A percentile compares a stretch with the other conserved stretches of the same genome.
These are phyloP conservation scores for Penicillium sp. DNA, from an alignment of 2,329 filamentous ascomycete genomes.

Conservation along the genomic window DNA sequence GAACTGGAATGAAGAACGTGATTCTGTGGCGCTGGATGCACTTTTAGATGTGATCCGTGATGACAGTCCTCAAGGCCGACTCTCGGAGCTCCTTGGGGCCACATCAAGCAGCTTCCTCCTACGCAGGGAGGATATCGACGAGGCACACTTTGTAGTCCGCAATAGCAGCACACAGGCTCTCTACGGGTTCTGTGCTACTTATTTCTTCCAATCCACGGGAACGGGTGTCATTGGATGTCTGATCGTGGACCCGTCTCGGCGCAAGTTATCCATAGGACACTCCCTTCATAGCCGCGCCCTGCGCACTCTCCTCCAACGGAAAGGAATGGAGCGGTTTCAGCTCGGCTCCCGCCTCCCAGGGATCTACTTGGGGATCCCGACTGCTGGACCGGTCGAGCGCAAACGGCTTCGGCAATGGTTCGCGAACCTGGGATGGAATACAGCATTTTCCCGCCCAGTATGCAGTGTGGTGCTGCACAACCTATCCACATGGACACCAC, in stretches of 20 bases:
- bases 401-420: conserved; percentile 72
- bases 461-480: conserved; percentile 70
- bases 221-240: conserved; percentile 75
- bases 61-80: conserved; percentile 54
- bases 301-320: conserved; percentile 63
- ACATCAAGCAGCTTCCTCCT: conserved; percentile 72
- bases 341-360: conserved; percentile 74
- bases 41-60: conserved; percentile 66
- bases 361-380: conserved; percentile 80
- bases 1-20: conserved; percentile 72
- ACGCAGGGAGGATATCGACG: conserved; percentile 62
- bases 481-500: conserved; percentile 65
- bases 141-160: conserved; percentile 83
- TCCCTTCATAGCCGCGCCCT: conserved; percentile 83
- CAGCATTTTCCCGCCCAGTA: conserved; percentile 55
- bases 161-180: conserved; percentile 88
- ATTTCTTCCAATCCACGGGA: conserved; percentile 63
- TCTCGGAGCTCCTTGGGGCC: conserved; percentile 62
- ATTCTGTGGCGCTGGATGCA: conserved; percentile 66
- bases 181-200: conserved; percentile 89
- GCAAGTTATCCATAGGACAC: conserved; percentile 83
- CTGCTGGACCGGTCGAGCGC: conserved; percentile 55
- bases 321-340: conserved; percentile 71
- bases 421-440: conserved; percentile 83
- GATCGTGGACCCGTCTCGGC: conserved; percentile 81